phyloP scores from a whole-genome alignment of 116 monocot genomes.

The Trichopus zeylanicus region DNA sequence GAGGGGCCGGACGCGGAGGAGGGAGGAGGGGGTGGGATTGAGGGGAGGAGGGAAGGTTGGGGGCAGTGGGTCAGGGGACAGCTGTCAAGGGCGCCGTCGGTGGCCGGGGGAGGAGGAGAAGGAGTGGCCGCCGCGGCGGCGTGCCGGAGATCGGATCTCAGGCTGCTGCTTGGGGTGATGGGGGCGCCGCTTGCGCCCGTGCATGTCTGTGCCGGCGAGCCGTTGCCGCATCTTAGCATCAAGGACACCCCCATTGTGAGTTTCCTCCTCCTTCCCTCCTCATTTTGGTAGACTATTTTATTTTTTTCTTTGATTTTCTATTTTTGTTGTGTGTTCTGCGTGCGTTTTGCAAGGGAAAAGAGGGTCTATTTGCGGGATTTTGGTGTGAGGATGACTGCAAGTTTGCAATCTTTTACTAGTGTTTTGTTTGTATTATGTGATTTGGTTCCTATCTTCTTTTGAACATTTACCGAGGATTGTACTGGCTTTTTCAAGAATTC shows the following conservation, averaged over 20 bases:
- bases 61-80: constrained; percentile 28
- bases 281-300: not conserved
- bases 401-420: too few relatives aligned
- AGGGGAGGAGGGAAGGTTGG: constrained; percentile 28
- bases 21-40: not conserved
- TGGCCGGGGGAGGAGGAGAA: constrained; percentile 4
- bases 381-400: too few relatives aligned
- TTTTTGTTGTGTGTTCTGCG: not conserved
- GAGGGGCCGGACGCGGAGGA: constrained; percentile 50
- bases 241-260: constrained; percentile 72
- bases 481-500: too few relatives aligned
- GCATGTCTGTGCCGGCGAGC: constrained; percentile 44
- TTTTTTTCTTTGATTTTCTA: not conserved
- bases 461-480: too few relatives aligned
- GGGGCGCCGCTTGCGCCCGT: constrained; percentile 66
- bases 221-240: constrained; percentile 56
- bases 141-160: constrained; percentile 29
- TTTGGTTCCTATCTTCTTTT: too few relatives aligned
- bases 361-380: not conserved
- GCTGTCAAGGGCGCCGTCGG: constrained; percentile 23
- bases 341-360: not conserved
- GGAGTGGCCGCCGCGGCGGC: not conserved
- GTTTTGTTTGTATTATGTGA: too few relatives aligned
- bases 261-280: not conserved
- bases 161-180: constrained; percentile 59